phyloP scores from a whole-genome alignment of 1,284 basidiomycete species.

The Sporisorium scitamineum region DNA sequence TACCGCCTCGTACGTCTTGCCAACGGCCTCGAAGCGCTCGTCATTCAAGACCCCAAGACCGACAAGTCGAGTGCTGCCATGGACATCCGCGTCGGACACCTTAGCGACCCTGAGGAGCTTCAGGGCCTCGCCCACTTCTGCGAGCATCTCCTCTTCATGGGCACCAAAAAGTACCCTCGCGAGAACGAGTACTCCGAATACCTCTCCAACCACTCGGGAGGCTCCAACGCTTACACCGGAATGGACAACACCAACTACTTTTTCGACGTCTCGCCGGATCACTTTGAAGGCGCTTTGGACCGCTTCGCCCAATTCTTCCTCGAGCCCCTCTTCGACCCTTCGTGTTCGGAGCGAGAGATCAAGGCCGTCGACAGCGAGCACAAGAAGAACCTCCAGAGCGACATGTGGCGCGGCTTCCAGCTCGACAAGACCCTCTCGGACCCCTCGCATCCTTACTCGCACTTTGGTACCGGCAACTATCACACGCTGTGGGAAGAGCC shows the following conservation, averaged over 20 bases:
- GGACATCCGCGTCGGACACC: constrained; percentile 94
- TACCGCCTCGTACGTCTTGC: constrained; percentile 80
- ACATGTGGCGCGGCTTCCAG: constrained; percentile 97
- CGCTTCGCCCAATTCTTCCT: constrained; percentile 96
- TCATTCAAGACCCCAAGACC: constrained; percentile 86
- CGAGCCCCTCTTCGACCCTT: constrained; percentile 87
- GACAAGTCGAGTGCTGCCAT: constrained; percentile 96
- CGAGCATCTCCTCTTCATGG: constrained; percentile 97
- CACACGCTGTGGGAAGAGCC: constrained; percentile 80
- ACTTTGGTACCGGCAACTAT: constrained; percentile 93
- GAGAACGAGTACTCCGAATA: constrained; percentile 74
- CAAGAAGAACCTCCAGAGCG: constrained; percentile 96
- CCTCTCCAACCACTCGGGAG: constrained; percentile 88
- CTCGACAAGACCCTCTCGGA: constrained; percentile 87
- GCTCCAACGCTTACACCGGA: constrained; percentile 93
- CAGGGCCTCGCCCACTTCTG: constrained; percentile 88
- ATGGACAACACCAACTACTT: constrained; percentile 93
- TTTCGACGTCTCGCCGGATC: constrained; percentile 90
- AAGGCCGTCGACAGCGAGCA: constrained; percentile 98
- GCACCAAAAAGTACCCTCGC: constrained; percentile 70
- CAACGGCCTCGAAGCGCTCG: constrained; percentile 87
- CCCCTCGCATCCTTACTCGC: constrained; percentile 85
- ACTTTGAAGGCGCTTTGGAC: constrained; percentile 84
- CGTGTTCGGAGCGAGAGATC: constrained; percentile 92
- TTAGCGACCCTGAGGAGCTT: constrained; percentile 80